Evolutionary conservation across 2,329 filamentous ascomycete genomes (phyloP).

Genomic region (Cordyceps pruinosa): DNA sequence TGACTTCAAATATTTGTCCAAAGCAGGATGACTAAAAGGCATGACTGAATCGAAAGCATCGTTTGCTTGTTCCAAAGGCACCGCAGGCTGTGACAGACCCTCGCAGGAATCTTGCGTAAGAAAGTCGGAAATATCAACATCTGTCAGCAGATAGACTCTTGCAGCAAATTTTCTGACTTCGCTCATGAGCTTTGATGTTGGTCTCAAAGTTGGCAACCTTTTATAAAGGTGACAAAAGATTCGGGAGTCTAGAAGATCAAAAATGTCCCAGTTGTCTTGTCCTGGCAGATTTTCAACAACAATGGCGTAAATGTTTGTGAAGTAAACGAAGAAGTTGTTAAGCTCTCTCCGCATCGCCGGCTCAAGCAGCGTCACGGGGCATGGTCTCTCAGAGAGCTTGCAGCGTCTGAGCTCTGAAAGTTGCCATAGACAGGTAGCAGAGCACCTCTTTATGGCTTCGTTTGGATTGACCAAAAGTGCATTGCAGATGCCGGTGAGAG

Average conservation of each 20-base stretch:
- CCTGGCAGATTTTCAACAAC: slow-evolving; percentile 10
- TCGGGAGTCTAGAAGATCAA: slow-evolving; percentile 27
- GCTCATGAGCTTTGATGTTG: not conserved
- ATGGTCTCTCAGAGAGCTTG: slow-evolving; percentile 19
- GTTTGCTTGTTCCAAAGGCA: not conserved
- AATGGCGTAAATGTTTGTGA: slow-evolving; percentile 19
- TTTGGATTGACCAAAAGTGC: slow-evolving; percentile 12
- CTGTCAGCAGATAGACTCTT: not conserved
- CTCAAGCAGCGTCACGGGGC: not conserved
- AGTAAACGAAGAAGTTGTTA: slow-evolving; percentile 13
- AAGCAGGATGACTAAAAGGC: slow-evolving; percentile 39
- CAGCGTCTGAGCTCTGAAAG: slow-evolving; percentile 20
- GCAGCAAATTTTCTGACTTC: not conserved
- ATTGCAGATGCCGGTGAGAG: slow-evolving; percentile 15
- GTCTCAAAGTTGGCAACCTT: not conserved
- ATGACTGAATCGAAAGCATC: slow-evolving; percentile 26
- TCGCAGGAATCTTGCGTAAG: not conserved
- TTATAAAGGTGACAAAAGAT: slow-evolving; percentile 21
- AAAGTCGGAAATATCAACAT: not conserved
- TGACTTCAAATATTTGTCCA: slow-evolving; percentile 39
- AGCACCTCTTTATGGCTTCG: slow-evolving; percentile 7
- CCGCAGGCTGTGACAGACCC: not conserved
- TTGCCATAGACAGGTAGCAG: slow-evolving; percentile 21
- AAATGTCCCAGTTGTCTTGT: slow-evolving; percentile 21
- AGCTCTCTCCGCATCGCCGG: not conserved